phyloP scores from a whole-genome alignment of 2,329 filamentous ascomycete species.

The Trichoderma aggressivum region DNA sequence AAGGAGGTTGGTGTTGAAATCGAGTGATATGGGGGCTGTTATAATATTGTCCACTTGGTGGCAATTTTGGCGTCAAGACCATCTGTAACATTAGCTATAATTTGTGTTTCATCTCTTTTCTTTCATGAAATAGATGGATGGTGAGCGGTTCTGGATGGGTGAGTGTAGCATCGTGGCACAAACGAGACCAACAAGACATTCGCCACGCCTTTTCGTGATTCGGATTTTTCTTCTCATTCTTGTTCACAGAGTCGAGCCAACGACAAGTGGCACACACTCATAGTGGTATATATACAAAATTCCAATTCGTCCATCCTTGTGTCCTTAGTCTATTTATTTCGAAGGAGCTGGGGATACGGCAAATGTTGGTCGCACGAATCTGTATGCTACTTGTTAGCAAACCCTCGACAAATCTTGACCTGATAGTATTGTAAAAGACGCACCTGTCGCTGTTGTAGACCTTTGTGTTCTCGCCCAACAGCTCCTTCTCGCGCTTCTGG shows the following conservation, averaged over 20 bases:
- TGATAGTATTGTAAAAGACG: slow-evolving; percentile 28
- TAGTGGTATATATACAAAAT: slow-evolving; percentile 20
- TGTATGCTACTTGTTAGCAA: slow-evolving; percentile 32
- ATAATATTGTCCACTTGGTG: background rate
- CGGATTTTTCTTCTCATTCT: background rate
- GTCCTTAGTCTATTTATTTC: slow-evolving; percentile 44
- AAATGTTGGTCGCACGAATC: slow-evolving; percentile 79
- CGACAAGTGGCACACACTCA: slow-evolving; percentile 6
- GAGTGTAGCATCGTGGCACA: background rate
- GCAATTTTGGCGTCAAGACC: background rate
- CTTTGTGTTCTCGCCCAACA: slow-evolving; percentile 78
- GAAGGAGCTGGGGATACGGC: slow-evolving; percentile 65
- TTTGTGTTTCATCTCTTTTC: background rate
- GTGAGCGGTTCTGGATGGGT: background rate
- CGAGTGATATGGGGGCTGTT: background rate
- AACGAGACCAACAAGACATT: background rate
- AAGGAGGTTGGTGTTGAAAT: slow-evolving; percentile 24
- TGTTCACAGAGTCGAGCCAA: background rate
- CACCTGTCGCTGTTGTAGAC: slow-evolving; percentile 89
- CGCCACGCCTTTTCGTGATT: background rate
- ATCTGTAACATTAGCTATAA: background rate
- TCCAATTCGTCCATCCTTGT: background rate
- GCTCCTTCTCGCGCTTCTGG: slow-evolving; percentile 83
- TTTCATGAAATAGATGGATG: background rate
- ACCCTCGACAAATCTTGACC: background rate